Conservation (phyloP, 345 rosid species). For the Lumnitzera littorea region DNA sequence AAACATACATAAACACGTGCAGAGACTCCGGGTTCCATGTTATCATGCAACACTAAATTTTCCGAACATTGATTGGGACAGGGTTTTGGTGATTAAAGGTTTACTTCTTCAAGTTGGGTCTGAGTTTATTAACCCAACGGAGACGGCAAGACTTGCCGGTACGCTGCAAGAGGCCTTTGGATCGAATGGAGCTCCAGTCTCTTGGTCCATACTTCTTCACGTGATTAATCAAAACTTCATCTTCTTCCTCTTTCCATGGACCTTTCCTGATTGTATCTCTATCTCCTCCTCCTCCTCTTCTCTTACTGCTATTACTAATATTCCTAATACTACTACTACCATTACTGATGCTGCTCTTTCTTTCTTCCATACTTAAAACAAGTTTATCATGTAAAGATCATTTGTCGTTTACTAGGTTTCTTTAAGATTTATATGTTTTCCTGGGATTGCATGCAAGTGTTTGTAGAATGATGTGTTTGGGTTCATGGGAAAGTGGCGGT, state of each 20-base stretch:
- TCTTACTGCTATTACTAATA: slow-evolving; percentile 10
- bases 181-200: slow-evolving; percentile 99
- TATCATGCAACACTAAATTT: too few species aligned
- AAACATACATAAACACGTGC: too few species aligned
- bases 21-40: background rate
- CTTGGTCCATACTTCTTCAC: slow-evolving; percentile 74
- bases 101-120: slow-evolving; percentile 86
- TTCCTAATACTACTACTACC: too few species aligned
- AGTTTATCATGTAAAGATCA: background rate
- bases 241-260: slow-evolving; percentile 94
- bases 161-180: slow-evolving; percentile 86
- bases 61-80: background rate
- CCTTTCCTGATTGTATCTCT: slow-evolving; percentile 70
- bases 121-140: slow-evolving; percentile 95
- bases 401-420: background rate
- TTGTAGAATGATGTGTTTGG: too few species aligned
- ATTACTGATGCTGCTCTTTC: slow-evolving; percentile 14
- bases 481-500: slow-evolving; percentile 1
- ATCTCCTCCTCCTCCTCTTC: slow-evolving; percentile 9
- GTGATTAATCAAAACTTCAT: slow-evolving; percentile 61
- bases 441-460: too few species aligned
- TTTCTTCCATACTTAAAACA: slow-evolving; percentile 6
- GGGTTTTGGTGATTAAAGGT: background rate
- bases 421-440: background rate
- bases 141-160: slow-evolving; percentile 97